A percentile compares a stretch with the other conserved stretches of the same genome.
Conservation (phyloP, 2,329 filamentous ascomycete species). For the Xylaria sp. region DNA sequence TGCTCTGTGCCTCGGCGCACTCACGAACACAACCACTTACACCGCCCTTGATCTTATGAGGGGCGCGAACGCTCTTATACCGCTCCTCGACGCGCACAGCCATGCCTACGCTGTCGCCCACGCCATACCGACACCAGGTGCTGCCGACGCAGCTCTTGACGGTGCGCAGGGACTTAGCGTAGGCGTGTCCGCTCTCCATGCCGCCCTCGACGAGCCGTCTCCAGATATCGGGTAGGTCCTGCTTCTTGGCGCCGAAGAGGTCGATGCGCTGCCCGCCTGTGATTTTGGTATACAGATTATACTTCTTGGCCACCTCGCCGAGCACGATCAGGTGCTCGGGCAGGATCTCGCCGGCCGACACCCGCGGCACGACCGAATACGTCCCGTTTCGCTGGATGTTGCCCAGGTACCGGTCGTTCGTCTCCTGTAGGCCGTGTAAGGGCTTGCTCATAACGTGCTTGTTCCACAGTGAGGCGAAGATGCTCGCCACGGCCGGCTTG, state of each 20-base stretch:
- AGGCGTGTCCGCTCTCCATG: slow-evolving; percentile 91
- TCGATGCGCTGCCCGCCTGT: slow-evolving; percentile 93
- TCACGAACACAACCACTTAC: slow-evolving; percentile 93
- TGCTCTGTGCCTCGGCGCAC: slow-evolving; percentile 91
- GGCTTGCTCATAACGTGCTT: slow-evolving; percentile 79
- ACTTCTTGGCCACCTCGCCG: slow-evolving; percentile 85
- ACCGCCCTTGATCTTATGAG: slow-evolving; percentile 91
- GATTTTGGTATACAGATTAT: slow-evolving; percentile 88
- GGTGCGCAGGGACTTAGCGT: slow-evolving; percentile 87
- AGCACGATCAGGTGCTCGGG: slow-evolving; percentile 86
- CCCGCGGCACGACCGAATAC: slow-evolving; percentile 85
- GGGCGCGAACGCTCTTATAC: slow-evolving; percentile 89
- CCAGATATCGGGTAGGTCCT: slow-evolving; percentile 87
- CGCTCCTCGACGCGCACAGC: slow-evolving; percentile 87
- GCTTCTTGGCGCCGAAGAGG: slow-evolving; percentile 90
- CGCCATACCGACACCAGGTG: slow-evolving; percentile 89
- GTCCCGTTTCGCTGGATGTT: slow-evolving; percentile 94
- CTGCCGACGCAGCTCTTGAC: slow-evolving; percentile 93
- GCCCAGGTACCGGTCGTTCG: slow-evolving; percentile 86
- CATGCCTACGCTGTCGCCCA: slow-evolving; percentile 92
- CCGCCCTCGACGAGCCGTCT: slow-evolving; percentile 80
- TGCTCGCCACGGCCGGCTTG: slow-evolving; percentile 83
- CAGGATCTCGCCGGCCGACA: slow-evolving; percentile 87
- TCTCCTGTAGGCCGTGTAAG: slow-evolving; percentile 82
- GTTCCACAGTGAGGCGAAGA: slow-evolving; percentile 85